These are phyloP conservation scores for Salix viminalis DNA, from an alignment of 345 rosid genomes.

Conservation along the genomic window DNA sequence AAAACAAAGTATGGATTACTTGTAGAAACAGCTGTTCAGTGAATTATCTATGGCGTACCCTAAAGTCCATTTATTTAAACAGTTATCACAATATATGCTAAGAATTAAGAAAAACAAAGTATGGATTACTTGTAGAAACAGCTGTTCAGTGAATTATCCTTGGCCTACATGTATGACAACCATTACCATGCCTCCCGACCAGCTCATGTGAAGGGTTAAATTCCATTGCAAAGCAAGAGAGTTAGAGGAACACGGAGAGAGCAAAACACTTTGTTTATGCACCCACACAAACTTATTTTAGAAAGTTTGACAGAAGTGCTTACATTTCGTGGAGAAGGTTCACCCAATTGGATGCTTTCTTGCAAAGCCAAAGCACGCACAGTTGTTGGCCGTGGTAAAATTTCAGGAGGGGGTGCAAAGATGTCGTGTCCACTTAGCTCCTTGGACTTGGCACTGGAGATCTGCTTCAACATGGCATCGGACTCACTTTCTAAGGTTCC, in stretches of 20 bases:
- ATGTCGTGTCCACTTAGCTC: slow-evolving; percentile 93
- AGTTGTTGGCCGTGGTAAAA: slow-evolving; percentile 64
- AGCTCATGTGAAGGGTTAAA: background rate
- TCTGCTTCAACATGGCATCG: slow-evolving; percentile 59
- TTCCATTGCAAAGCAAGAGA: background rate
- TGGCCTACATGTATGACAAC: background rate
- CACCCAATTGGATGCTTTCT: slow-evolving; percentile 72
- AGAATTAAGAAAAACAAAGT: background rate
- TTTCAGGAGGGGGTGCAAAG: slow-evolving; percentile 96
- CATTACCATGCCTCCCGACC: background rate
- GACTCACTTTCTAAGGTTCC: slow-evolving; percentile 69
- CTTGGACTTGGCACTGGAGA: slow-evolving; percentile 82
- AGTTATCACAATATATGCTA: background rate
- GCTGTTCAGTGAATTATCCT: background rate
- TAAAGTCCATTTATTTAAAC: background rate
- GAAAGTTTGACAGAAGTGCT: slow-evolving; percentile 31
- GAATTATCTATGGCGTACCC: background rate
- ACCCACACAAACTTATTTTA: slow-evolving; percentile 19
- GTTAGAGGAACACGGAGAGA: background rate
- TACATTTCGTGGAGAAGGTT: slow-evolving; percentile 40
- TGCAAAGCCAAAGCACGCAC: slow-evolving; percentile 63
- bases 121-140: background rate
- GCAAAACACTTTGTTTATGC: background rate
- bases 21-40: background rate
- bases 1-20: background rate